Evolutionary conservation across 1,284 basidiomycete species (phyloP), one percentile per base, ranked within the genome.

Genomic region (Tylopilus sp.): DNA sequence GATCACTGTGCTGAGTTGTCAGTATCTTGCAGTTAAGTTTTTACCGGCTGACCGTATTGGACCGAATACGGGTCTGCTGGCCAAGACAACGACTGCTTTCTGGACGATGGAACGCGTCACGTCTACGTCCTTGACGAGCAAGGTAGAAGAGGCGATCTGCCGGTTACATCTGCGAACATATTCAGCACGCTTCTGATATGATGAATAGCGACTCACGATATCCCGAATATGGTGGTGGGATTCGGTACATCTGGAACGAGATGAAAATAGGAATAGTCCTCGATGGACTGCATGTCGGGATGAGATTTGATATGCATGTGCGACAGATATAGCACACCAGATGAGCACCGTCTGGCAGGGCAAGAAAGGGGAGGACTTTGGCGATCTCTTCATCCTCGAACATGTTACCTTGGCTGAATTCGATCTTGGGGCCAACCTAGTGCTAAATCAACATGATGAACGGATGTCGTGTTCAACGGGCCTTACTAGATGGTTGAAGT

Each of bases 181-280:
- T 58, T 56, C 15, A 50, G 33, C 34, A 18, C 2, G 26, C 33
- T 37, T 41, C 35, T 24, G 18, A 41, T 6, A 54, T 50, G 29
- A 51, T 46, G n/a, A 18, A 46, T 34, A 44, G 20, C 39, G n/a
- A 72, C 86, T 70, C 59, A 91, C 82, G 92, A 95, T 63, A 97
- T 96, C 29, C 94, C 94, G 65, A 96, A 97, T 41, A 96, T 71
- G 1, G 94, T 97, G 11, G 80, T 81, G 28, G 90, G 76, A 60
- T 78, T 81, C 24, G 84, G 76, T 39, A 84, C 78, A 44, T 81
- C 71, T 20, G 85, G 81, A 8, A 88, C 83, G 21, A 94, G 71
- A 64, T 95, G 92, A 66, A 99, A 99, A 71, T 97, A 98, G 4
- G 88, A 94, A 66, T 97, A 99, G 66, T 99, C 95, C 72, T 99